Evolutionary conservation across 805 yeast genomes (phyloP).

Genomic region (Candida maris): DNA sequence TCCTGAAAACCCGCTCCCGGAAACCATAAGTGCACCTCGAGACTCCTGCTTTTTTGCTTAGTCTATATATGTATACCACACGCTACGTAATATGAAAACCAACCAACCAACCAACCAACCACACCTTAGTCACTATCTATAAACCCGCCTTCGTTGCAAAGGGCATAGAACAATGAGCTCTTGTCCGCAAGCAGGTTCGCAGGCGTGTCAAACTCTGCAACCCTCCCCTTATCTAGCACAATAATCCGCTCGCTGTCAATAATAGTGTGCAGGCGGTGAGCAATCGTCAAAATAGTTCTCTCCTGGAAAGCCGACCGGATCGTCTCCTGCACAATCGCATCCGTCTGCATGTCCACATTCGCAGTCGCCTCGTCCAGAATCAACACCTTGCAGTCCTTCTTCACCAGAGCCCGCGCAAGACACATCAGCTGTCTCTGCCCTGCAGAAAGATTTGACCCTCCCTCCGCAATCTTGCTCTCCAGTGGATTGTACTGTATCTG

Average conservation of each 20-base stretch:
- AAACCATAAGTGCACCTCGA: constrained; percentile 10
- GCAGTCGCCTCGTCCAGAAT: constrained; percentile 87
- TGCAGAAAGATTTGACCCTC: constrained; percentile 67
- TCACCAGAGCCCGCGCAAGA: constrained; percentile 71
- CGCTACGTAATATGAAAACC: no score
- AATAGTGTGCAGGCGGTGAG: constrained; percentile 79
- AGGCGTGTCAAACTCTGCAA: constrained; percentile 76
- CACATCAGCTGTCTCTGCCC: constrained; percentile 90
- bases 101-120: no score
- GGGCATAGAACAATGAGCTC: constrained; percentile 69
- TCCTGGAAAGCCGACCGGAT: constrained; percentile 71
- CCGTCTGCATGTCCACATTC: constrained; percentile 85
- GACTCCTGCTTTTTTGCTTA: neutral
- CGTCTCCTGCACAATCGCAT: constrained; percentile 70
- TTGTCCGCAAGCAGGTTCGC: constrained; percentile 58
- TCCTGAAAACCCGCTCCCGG: constrained; percentile 17
- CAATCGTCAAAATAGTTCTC: constrained; percentile 78
- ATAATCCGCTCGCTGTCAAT: constrained; percentile 76
- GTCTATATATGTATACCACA: neutral
- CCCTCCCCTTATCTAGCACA: constrained; percentile 70
- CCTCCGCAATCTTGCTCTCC: constrained; percentile 28
- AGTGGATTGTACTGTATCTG: constrained; percentile 29
- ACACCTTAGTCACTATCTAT: constrained; percentile 17
- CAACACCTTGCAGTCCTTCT: constrained; percentile 53
- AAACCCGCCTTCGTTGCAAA: constrained; percentile 78